Base-by-base conservation (phyloP, 768 basidiomycete species). In the Amylocystis lapponica region DNA sequence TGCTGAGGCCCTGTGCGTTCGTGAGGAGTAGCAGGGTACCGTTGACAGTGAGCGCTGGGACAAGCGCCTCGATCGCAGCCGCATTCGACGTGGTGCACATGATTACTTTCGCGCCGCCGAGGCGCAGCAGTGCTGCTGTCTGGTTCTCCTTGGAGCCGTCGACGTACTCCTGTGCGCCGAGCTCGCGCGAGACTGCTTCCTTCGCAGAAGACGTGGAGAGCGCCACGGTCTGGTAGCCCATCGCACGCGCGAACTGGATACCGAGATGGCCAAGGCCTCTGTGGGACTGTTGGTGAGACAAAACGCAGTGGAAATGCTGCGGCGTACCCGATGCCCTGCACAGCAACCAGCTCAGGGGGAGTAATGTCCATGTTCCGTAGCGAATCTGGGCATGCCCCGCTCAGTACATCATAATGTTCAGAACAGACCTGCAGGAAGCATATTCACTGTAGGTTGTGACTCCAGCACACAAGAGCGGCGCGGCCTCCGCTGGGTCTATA, bases 321-420 rank as follows among this genome's bases (percentile, higher is more conserved):
- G 20, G 39, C 55, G 23, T 45, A 60, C 50, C 60, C 59, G 20
- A 70, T 51, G 12, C 68, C 70, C 29, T 67, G 66, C 3, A 72
- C 53, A 0, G 63, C 68, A 7, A 69, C 65, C 12, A 66, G 51
- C 14, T 67, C 65, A 2, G 64, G 68, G 0, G 64, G 56, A 12
- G 34, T 47, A 14, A 32, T n/a, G 26, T 47, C 36, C 52, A 62
- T 62, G 43, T 54, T 47, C 27, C 66, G 52, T 13, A 62, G 53
- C 1, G 60, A 45, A 33, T 55, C 57, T 58, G 64, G 0, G 86
- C 90, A 45, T 84, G 81, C 54, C 87, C 84, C 2, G 90, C 91
- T n/a, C n/a, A n/a, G n/a, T n/a, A 11, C 20, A 13, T 19, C 16
- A 6, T 9, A 23, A 39, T 23, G 26, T 2, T 8, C 23, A 6